A percentile compares a stretch with the other conserved stretches of the same genome.
Conservation (phyloP, 306 rosid genomes). For the Myrica gale region DNA sequence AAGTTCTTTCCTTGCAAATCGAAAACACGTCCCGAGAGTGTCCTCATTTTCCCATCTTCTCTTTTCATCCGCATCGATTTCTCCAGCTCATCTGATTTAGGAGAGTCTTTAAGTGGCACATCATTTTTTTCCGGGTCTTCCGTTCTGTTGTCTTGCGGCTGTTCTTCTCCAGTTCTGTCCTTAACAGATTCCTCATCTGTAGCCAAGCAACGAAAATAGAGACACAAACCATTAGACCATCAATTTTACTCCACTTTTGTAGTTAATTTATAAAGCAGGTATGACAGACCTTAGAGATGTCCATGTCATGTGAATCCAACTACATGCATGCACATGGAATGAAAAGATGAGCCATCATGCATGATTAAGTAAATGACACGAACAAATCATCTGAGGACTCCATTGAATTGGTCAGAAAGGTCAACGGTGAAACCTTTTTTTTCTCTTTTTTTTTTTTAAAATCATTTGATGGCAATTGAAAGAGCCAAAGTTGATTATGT, state of each 20-base stretch:
- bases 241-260: background rate
- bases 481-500: constrained; percentile 18
- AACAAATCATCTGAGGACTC: background rate
- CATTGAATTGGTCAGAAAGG: constrained; percentile 11
- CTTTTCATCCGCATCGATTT: constrained; percentile 44
- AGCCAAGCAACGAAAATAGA: constrained; percentile 18
- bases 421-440: constrained; percentile 11
- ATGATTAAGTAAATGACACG: constrained; percentile 1
- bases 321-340: too few relatives aligned
- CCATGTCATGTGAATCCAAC: background rate
- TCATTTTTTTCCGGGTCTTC: constrained; percentile 64
- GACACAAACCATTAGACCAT: background rate
- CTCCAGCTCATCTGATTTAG: constrained; percentile 39
- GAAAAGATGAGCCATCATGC: background rate
- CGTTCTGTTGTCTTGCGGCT: constrained; percentile 43
- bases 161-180: constrained; percentile 62
- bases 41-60: constrained; percentile 57
- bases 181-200: constrained; percentile 82
- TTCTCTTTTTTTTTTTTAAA: too few relatives aligned
- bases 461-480: background rate
- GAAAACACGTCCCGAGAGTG: constrained; percentile 56
- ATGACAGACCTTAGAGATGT: background rate
- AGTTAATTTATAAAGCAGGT: too few relatives aligned
- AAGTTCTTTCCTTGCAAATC: constrained; percentile 81
- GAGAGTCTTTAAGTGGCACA: constrained; percentile 41